Base-by-base conservation (phyloP, 1,139 yeast genomes). In the Candida glucosophila region DNA sequence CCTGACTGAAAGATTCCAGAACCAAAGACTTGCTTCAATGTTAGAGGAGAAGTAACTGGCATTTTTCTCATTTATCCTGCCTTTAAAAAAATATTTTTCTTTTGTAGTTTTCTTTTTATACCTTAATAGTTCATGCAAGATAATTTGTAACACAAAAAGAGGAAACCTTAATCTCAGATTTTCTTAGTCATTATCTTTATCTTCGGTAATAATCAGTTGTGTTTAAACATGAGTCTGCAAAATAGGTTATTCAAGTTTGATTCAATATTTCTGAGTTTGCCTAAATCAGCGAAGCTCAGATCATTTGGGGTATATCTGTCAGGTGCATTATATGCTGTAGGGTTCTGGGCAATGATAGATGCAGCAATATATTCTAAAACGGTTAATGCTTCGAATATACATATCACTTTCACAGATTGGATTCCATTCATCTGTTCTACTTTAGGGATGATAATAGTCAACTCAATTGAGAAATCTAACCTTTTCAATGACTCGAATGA, bases 391-490 rank as follows among this genome's bases (percentile, higher is more conserved):
- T 78, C 94, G 2, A 64, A 65, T 22, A 83, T 85, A 5, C 97
- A 90, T 49, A 83, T 90, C 17, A 77, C 92, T 4, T 81, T 90
- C 47, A 75, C 80, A 20, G 98, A 90, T 55, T 90, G 98, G 98
- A 73, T 90, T 28, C 98, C 98, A 5, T 77, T 81, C 37, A 69
- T 90, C 15, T 80, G 95, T 39, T 79, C 95, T 4, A 73, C 92
- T 1, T 53, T 86, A 24, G 98, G 98, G 5, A 88, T 88, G 88
- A 57, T 88, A 26, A 80, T 88, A 36, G 93, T 90, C 34, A 90
- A 85, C 45, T 77, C 93, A 5, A 85, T 90, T 26, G 98, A 90
- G 44, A 90, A 90, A 54, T 67, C 77, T 26, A 75, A 86, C 37
- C 64, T 88, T 36, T 55, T 81, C 32, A 66, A 46, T 26, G 65